phyloP scores from a whole-genome alignment of 2,329 filamentous ascomycete species.

The Colletotrichum sp. region DNA sequence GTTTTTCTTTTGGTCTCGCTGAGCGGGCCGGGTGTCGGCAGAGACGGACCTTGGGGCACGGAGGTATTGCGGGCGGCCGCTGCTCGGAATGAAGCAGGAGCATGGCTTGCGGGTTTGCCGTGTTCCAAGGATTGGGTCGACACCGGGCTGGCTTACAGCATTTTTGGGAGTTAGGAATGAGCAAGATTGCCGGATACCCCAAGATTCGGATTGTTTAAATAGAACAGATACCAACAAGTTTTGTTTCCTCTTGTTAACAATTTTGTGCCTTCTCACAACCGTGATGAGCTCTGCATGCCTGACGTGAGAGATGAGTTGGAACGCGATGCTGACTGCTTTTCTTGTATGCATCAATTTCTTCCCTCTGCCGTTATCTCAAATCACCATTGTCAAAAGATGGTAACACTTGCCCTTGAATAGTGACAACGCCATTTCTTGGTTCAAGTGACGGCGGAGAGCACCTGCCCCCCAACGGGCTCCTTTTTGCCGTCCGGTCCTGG shows the following conservation, averaged over 20 bases:
- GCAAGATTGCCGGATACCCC: neutral
- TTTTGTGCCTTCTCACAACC: neutral
- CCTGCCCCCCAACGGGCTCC: no score
- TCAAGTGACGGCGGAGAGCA: fast-evolving
- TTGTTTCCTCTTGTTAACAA: neutral
- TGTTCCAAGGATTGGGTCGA: neutral
- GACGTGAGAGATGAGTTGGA: neutral
- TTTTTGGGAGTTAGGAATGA: neutral
- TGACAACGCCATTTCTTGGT: neutral
- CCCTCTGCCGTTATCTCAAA: neutral
- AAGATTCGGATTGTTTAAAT: neutral
- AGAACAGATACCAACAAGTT: neutral
- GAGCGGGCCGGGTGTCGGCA: neutral
- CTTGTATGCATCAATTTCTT: fast-evolving
- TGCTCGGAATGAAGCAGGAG: neutral
- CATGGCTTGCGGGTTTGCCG: neutral
- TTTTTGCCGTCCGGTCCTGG: neutral
- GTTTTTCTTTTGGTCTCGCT: neutral
- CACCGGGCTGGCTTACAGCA: neutral
- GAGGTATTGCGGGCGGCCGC: neutral
- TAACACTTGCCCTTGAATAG: fast-evolving
- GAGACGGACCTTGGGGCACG: neutral
- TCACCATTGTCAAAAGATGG: neutral
- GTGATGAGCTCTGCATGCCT: neutral
- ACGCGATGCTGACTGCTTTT: neutral